Percentiles rank a stretch among this genome's conserved stretches.
Evolutionary conservation across 2,329 filamentous ascomycete species (phyloP).

Genomic region (Meredithiella fracta): DNA sequence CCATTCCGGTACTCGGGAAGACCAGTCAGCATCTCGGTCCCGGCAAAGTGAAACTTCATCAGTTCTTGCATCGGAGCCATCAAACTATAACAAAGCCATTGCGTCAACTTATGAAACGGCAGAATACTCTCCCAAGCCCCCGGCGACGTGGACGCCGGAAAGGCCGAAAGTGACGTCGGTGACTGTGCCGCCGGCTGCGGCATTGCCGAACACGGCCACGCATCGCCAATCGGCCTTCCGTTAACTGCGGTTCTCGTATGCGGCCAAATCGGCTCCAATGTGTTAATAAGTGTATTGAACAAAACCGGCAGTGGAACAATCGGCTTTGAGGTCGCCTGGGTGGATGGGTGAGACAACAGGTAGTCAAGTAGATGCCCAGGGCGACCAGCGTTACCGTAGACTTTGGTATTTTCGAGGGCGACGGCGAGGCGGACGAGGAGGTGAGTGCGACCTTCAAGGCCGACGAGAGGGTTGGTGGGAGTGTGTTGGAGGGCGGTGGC

Average conservation of each 20-base stretch:
- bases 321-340: slow-evolving; percentile 72
- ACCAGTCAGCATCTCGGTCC: slow-evolving; percentile 67
- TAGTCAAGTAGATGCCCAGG: slow-evolving; percentile 97
- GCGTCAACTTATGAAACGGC: slow-evolving; percentile 85
- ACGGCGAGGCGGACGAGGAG: slow-evolving; percentile 59
- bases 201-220: slow-evolving; percentile 80
- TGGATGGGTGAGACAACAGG: slow-evolving; percentile 79
- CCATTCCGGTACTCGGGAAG: slow-evolving; percentile 88
- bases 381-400: slow-evolving; percentile 68
- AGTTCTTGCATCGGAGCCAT: slow-evolving; percentile 81
- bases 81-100: slow-evolving; percentile 87
- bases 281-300: slow-evolving; percentile 82
- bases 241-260: slow-evolving; percentile 71
- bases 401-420: slow-evolving; percentile 63
- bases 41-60: slow-evolving; percentile 65
- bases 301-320: slow-evolving; percentile 75
- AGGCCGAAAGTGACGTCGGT: slow-evolving; percentile 32
- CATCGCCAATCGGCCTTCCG: slow-evolving; percentile 74
- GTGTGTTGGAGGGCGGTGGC: slow-evolving; percentile 73
- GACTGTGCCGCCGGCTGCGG: slow-evolving; percentile 34
- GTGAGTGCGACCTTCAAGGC: slow-evolving; percentile 67
- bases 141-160: slow-evolving; percentile 28
- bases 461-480: slow-evolving; percentile 64
- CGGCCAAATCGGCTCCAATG: slow-evolving; percentile 78
- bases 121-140: slow-evolving; percentile 63